Base-by-base conservation (phyloP, 2,329 filamentous ascomycete species). In the Fusarium tupiense region DNA sequence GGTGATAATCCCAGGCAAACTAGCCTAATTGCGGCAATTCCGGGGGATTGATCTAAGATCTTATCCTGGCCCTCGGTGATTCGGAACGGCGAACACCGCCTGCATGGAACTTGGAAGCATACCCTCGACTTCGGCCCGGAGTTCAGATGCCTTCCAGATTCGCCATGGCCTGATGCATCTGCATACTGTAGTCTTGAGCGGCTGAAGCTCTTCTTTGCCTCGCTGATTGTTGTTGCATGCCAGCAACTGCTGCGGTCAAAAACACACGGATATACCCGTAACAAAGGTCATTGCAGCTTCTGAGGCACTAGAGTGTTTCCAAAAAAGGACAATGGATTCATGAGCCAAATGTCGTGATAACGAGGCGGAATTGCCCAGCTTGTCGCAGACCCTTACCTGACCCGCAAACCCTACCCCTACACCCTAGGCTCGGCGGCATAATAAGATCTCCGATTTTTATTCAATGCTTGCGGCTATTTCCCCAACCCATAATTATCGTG, bases 11-110 rank as follows among this genome's bases (percentile, higher is more conserved):
- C 67, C 63, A 54, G 47, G 20, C 31, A 16, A 41, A 29, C 80
- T 81, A 81, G 71, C 74, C 72, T 57, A 22, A 19, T 71, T 80
- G 61, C 37, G 76, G 80, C 66, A 77, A 77, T 81, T 78, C 80
- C 79, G 79, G 78, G 78, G 77, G 69, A 70, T 75, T 77, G 77
- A 81, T 81, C 80, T 81, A 66, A 81, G 80, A 81, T 81, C 80
- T 80, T 72, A 74, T 74, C 76, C 76, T 78, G 65, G 66, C 58
- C 44, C 66, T 77, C 77, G 79, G 77, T 80, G 80, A 69, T 78
- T 78, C 79, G 77, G 79, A 74, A 75, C 77, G 77, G 77, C 69
- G 72, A 81, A 77, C 74, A 76, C 77, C 78, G 78, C 70, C 61
- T 26, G 62, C 65, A 63, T 72, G 63, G 47, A 71, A 61, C 65